Evolutionary conservation across 2,329 filamentous ascomycete genomes (phyloP).

Genomic region (Tolypocladium pustulatum): DNA sequence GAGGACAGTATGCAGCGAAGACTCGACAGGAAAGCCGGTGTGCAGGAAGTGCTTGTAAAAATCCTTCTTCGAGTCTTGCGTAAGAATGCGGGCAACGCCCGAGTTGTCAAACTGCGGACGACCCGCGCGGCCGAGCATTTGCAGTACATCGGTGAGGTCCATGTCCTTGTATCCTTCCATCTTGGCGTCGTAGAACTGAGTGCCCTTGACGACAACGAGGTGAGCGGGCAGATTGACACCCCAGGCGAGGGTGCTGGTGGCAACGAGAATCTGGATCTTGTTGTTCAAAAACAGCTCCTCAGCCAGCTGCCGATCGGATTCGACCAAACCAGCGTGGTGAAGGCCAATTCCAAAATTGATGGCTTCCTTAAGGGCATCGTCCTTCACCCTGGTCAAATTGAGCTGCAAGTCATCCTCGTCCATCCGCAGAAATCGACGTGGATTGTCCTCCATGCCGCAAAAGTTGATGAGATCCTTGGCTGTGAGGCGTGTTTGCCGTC

Average conservation of each 20-base stretch:
- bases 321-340: constrained; percentile 93
- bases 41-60: constrained; percentile 99
- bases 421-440: constrained; percentile 85
- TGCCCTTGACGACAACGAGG: constrained; percentile 94
- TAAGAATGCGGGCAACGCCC: constrained; percentile 94
- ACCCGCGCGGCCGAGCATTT: constrained; percentile 94
- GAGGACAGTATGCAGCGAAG: constrained; percentile 86
- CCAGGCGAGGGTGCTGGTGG: constrained; percentile 94
- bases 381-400: constrained; percentile 83
- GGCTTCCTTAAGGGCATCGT: constrained; percentile 86
- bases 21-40: constrained; percentile 95
- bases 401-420: constrained; percentile 86
- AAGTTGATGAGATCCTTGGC: constrained; percentile 95
- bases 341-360: constrained; percentile 93
- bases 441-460: constrained; percentile 97
- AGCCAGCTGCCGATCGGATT: constrained; percentile 81
- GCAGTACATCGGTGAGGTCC: constrained; percentile 94
- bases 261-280: constrained; percentile 94
- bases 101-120: constrained; percentile 94
- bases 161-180: constrained; percentile 97
- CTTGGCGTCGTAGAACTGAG: constrained; percentile 96
- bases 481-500: constrained; percentile 86
- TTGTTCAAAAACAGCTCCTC: constrained; percentile 96
- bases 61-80: constrained; percentile 93
- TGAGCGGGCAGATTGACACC: constrained; percentile 96